phyloP scores from a whole-genome alignment of 108 stramenopile genomes.

The Hondaea fermentalgiana region DNA sequence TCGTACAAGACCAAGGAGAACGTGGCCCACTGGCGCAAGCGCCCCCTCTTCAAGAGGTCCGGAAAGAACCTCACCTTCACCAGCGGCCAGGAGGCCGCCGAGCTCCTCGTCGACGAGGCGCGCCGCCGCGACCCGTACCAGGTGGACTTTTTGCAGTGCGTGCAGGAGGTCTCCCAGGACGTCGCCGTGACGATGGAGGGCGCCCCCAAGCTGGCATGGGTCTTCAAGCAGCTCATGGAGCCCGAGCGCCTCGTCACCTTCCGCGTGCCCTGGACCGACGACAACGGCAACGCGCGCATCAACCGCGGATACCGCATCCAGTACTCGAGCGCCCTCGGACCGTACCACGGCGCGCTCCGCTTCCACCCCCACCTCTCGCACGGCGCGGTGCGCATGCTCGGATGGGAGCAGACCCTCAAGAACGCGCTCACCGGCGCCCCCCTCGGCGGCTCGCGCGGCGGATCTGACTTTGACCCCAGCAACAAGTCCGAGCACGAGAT shows the following conservation, averaged over 20 bases:
- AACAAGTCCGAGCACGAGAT: constrained; percentile 19
- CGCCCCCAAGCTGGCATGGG: constrained; percentile 50
- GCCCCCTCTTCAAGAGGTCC: constrained; percentile 79
- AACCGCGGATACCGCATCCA: constrained; percentile 52
- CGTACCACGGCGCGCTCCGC: constrained; percentile 48
- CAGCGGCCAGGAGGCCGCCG: constrained; percentile 78
- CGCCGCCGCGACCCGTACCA: constrained; percentile 78
- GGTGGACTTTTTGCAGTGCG: constrained; percentile 66
- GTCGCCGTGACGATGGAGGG: constrained; percentile 44
- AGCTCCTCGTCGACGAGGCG: constrained; percentile 71
- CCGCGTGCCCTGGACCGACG: constrained; percentile 54
- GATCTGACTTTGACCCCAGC: constrained; percentile 51
- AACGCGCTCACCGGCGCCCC: constrained; percentile 45
- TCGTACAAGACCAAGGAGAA: constrained; percentile 74
- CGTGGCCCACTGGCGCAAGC: constrained; percentile 70
- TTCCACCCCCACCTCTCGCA: constrained; percentile 40
- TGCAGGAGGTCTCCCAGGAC: constrained; percentile 34
- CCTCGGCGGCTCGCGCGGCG: constrained; percentile 45
- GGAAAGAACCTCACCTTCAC: constrained; percentile 79
- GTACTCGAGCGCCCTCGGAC: constrained; percentile 53
- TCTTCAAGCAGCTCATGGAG: constrained; percentile 47
- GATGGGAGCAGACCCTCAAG: constrained; percentile 41
- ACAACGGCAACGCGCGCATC: constrained; percentile 43
- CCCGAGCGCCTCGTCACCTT: constrained; percentile 51
- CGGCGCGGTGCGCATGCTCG: neutral